Percentiles rank a stretch among this genome's conserved stretches.
phyloP scores from a whole-genome alignment of 2,329 filamentous ascomycete species.

The Ophiostoma sp. region DNA sequence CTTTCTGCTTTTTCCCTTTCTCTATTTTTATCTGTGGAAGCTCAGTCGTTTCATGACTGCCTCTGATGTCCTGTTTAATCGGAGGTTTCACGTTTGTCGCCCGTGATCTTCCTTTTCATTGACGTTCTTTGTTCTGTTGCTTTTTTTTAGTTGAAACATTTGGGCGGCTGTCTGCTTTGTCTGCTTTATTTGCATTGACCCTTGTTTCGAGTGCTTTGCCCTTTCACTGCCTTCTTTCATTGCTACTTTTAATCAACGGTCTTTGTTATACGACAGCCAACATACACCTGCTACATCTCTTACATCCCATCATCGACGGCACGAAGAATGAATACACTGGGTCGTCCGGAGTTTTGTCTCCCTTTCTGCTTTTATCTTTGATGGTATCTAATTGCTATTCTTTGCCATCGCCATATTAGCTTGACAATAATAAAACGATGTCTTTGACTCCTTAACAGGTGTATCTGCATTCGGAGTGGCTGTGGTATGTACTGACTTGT shows the following conservation, averaged over 20 bases:
- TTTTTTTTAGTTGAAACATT: not conserved
- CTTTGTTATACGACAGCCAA: not conserved
- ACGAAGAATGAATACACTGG: not conserved
- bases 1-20: not conserved
- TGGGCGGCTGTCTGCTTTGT: slow-evolving; percentile 3
- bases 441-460: not conserved
- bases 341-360: slow-evolving; percentile 8
- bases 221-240: not conserved
- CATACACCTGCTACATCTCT: not conserved
- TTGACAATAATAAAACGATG: not conserved
- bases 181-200: not conserved
- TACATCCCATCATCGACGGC: slow-evolving; percentile 3
- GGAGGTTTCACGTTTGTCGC: not conserved
- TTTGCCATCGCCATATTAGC: not conserved
- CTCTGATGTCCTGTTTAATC: not conserved
- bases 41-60: no score
- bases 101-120: not conserved
- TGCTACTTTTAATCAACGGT: no score
- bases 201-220: not conserved
- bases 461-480: not conserved
- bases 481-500: not conserved
- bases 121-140: not conserved
- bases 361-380: not conserved
- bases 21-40: not conserved
- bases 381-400: not conserved